These are phyloP conservation scores for Gastrolobium villosum DNA, from an alignment of 306 rosid genomes.

Conservation along the genomic window DNA sequence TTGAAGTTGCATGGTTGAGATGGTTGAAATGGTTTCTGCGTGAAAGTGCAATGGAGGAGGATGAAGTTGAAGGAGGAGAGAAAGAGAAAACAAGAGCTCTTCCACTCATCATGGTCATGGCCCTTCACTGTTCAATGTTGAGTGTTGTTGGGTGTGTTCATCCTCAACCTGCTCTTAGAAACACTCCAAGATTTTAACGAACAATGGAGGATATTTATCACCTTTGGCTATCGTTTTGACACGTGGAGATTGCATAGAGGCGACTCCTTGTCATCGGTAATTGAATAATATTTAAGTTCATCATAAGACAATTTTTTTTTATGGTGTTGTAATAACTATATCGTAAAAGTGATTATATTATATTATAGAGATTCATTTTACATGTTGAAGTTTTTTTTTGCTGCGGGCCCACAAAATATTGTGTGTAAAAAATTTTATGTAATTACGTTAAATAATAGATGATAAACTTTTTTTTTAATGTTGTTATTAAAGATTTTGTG, in stretches of 20 bases:
- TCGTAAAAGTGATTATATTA: too few relatives aligned
- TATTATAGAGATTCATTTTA: too few relatives aligned
- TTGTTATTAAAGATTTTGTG: too few relatives aligned
- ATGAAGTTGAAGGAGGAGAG: conserved; percentile 55
- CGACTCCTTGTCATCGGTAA: not conserved
- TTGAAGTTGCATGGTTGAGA: conserved; percentile 6
- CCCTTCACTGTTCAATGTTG: not conserved
- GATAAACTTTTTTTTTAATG: too few relatives aligned
- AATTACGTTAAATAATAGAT: too few relatives aligned
- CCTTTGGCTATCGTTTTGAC: conserved; percentile 62
- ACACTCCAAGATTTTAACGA: conserved; percentile 29
- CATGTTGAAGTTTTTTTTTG: too few relatives aligned
- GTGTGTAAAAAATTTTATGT: too few relatives aligned
- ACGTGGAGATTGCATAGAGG: conserved; percentile 56
- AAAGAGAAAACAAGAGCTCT: conserved; percentile 72
- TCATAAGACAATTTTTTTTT: too few relatives aligned
- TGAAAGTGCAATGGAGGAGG: conserved; percentile 38
- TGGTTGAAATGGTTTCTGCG: conserved; percentile 41
- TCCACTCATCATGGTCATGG: conserved; percentile 56
- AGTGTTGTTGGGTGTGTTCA: not conserved
- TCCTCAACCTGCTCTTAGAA: not conserved
- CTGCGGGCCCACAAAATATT: too few relatives aligned
- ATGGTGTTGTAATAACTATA: too few relatives aligned
- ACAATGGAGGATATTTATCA: conserved; percentile 59
- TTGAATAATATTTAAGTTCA: not conserved